Evolutionary conservation across 2,329 filamentous ascomycete species (phyloP), one percentile per base, ranked within the genome.

Genomic region (Paecilomyces sp.): DNA sequence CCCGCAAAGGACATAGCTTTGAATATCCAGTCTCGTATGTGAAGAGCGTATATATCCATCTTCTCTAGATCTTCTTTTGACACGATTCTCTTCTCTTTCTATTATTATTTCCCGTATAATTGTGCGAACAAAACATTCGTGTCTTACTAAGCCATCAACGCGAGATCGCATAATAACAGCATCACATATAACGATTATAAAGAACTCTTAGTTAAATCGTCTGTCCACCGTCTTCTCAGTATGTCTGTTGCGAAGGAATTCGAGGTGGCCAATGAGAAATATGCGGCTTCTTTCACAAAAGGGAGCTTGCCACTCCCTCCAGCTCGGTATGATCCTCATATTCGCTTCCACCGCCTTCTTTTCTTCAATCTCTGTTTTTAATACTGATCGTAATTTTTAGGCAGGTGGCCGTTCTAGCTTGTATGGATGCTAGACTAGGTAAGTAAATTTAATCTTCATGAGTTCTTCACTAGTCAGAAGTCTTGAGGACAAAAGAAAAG

Each of bases 391-490:
- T 9, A 18, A 34, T 28, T 24, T 50, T 57, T 54, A 70, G 66
- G 28, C 67, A 67, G 31, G 61, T 65, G 12, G 62, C 67, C n/a
- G 63, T 67, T 83, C 82, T 93, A 53, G 90, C 89, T 0, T 94
- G 90, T 75, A 94, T 94, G 89, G 90, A 94, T 68, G 88, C 90
- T 4, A 85, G 90, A 11, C 63, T 72, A 2, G 68, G 70, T 71
- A 64, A 22, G 58, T 52, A 12, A 7, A 24, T 25, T 28, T 6
- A 28, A 28, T 28, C 25, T 28, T 28, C 22, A 22, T 22, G 22
- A 22, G 22, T 22, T 22, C 22, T 22, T 22, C 22, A 28, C 6
- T 28, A 28, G 25, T 3, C 25, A 28, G 25, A 6, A 3, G 25
- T 28, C 25, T 28, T 28, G 3, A 28, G 25, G 25, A 6, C 25